Conservation (phyloP, 257 asterid genomes). For the Agastache rugosa region DNA sequence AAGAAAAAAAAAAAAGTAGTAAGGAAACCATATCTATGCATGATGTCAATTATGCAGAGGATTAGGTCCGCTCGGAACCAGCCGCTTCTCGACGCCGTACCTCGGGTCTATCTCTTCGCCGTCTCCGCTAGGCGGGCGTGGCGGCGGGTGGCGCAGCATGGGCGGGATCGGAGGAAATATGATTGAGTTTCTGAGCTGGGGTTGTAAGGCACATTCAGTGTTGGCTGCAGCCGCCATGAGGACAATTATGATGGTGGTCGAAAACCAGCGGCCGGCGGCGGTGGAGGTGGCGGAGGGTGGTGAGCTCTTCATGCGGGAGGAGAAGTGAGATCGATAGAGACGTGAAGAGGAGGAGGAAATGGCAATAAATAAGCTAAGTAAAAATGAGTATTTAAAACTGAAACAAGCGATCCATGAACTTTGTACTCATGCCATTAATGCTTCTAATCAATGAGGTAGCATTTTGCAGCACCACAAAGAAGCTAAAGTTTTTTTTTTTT, state of each 20-base stretch:
- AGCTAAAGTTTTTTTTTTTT: background rate
- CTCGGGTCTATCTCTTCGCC: conserved; percentile 45
- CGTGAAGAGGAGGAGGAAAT: conserved; percentile 3
- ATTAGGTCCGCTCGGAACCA: conserved; percentile 54
- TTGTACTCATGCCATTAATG: conserved; percentile 44
- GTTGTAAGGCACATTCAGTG: conserved; percentile 14
- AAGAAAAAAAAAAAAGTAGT: background rate
- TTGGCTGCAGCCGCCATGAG: conserved; percentile 37
- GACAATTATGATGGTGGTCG: conserved; percentile 22
- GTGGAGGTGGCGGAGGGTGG: conserved; percentile 25
- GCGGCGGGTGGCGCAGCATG: conserved; percentile 22
- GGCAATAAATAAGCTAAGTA: conserved; percentile 21
- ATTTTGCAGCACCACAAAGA: conserved; percentile 31
- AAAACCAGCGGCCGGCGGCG: conserved; percentile 26
- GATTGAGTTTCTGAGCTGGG: background rate
- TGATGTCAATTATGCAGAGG: conserved; percentile 48
- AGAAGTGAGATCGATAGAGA: background rate
- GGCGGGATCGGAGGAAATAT: background rate
- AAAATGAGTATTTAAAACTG: conserved; percentile 46
- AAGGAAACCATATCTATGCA: background rate
- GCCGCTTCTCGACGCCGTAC: conserved; percentile 49
- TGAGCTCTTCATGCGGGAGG: conserved; percentile 41
- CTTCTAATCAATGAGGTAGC: conserved; percentile 41
- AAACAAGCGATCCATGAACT: conserved; percentile 53
- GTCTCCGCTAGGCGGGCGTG: background rate